Evolutionary conservation across 2,329 filamentous ascomycete species (phyloP).

Genomic region (Sordariomycetes sp.): DNA sequence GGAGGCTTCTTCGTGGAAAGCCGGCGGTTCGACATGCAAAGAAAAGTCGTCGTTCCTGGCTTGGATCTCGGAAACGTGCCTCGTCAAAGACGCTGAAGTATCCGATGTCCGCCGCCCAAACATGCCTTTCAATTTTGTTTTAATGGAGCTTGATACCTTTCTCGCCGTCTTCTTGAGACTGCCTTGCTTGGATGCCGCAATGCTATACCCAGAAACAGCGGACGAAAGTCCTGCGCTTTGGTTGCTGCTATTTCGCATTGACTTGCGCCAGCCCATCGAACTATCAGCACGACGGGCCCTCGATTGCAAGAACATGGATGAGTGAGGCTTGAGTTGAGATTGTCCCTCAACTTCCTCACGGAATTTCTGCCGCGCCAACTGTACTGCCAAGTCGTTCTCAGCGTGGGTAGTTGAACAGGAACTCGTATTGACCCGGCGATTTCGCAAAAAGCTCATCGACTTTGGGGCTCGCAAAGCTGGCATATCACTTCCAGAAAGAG

Average conservation of each 20-base stretch:
- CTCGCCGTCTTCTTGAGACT: slow-evolving; percentile 43
- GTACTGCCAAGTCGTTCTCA: slow-evolving; percentile 23
- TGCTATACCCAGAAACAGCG: slow-evolving; percentile 14
- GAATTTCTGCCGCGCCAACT: slow-evolving; percentile 25
- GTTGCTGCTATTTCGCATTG: slow-evolving; percentile 38
- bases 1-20: slow-evolving; percentile 28
- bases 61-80: slow-evolving; percentile 4
- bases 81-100: not conserved
- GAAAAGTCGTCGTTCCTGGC: slow-evolving; percentile 18
- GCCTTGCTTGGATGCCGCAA: slow-evolving; percentile 14
- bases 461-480: slow-evolving; percentile 33
- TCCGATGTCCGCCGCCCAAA: slow-evolving; percentile 18
- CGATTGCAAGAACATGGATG: slow-evolving; percentile 34
- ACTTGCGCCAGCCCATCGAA: slow-evolving; percentile 32
- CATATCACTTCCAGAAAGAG: slow-evolving; percentile 5
- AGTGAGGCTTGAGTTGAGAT: slow-evolving; percentile 24
- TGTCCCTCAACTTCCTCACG: slow-evolving; percentile 23
- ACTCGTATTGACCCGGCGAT: slow-evolving; percentile 15
- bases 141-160: slow-evolving; percentile 54
- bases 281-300: slow-evolving; percentile 23
- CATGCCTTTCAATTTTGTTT: slow-evolving; percentile 44
- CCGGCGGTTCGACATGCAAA: slow-evolving; percentile 21
- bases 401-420: slow-evolving; percentile 9
- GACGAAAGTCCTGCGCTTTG: slow-evolving; percentile 22
- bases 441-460: slow-evolving; percentile 45